A percentile compares a stretch with the other conserved stretches of the same genome.
These are phyloP conservation scores for Macrophomina phaseolina DNA, from an alignment of 2,329 filamentous ascomycete species.

Conservation along the genomic window DNA sequence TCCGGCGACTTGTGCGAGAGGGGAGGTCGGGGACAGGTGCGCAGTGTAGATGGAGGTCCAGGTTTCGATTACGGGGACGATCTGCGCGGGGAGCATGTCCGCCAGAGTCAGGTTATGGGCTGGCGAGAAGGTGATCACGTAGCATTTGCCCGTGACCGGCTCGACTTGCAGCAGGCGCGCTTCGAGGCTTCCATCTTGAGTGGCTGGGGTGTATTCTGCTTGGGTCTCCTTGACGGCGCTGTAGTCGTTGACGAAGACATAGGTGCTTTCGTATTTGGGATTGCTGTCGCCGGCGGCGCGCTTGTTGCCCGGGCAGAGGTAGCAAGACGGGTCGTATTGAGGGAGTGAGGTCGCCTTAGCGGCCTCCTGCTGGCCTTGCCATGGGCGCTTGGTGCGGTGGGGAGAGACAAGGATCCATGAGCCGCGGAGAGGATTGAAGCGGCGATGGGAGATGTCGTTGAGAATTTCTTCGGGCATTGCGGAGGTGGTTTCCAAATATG, in stretches of 20 bases:
- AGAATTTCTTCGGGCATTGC: constrained; percentile 62
- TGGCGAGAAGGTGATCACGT: constrained; percentile 92
- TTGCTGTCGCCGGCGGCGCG: constrained; percentile 87
- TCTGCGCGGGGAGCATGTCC: constrained; percentile 79
- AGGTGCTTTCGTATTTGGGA: constrained; percentile 83
- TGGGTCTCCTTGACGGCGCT: constrained; percentile 95
- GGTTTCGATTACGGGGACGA: constrained; percentile 81
- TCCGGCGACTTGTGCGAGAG: constrained; percentile 58
- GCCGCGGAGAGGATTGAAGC: constrained; percentile 89
- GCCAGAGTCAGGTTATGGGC: constrained; percentile 91
- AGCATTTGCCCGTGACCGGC: constrained; percentile 92
- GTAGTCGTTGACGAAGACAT: constrained; percentile 97
- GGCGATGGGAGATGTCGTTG: constrained; percentile 94
- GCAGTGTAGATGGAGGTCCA: constrained; percentile 91
- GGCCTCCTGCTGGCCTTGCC: constrained; percentile 72
- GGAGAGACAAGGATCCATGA: constrained; percentile 95
- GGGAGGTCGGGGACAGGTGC: constrained; percentile 75
- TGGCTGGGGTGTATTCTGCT: constrained; percentile 70
- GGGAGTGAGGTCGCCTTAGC: constrained; percentile 62
- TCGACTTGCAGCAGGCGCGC: constrained; percentile 80
- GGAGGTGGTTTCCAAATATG: background rate
- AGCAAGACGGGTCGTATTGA: constrained; percentile 84
- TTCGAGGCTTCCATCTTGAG: constrained; percentile 64
- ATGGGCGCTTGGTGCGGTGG: constrained; percentile 94
- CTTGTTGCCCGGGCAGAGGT: constrained; percentile 89